Evolutionary conservation across 495 filamentous ascomycete genomes (phyloP).

Genomic region (Diplogelasinospora grovesii): DNA sequence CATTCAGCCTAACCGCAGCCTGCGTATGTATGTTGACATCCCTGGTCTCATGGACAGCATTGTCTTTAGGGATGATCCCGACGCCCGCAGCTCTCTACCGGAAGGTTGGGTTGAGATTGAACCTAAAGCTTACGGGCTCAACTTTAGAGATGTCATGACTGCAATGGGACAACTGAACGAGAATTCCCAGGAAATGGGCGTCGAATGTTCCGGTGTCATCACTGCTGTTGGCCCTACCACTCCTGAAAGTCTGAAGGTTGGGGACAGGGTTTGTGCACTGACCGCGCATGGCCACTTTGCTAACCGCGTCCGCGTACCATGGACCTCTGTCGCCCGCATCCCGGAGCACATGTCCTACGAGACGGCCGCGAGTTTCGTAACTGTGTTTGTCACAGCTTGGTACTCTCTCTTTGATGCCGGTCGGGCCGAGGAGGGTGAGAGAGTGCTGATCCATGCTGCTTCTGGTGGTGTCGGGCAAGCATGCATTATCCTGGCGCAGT

Average conservation of each 20-base stretch:
- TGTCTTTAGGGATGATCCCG: slow-evolving; percentile 27
- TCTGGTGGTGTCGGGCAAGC: slow-evolving; percentile 44
- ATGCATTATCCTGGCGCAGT: slow-evolving; percentile 41
- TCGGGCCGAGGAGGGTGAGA: slow-evolving; percentile 35
- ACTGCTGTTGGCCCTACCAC: slow-evolving; percentile 32
- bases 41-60: slow-evolving; percentile 37
- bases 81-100: not conserved
- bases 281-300: slow-evolving; percentile 25
- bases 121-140: slow-evolving; percentile 18
- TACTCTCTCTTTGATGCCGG: slow-evolving; percentile 24
- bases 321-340: not conserved
- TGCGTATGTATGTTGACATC: slow-evolving; percentile 15
- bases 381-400: slow-evolving; percentile 27
- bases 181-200: not conserved
- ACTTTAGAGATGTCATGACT: slow-evolving; percentile 21
- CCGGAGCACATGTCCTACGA: slow-evolving; percentile 25
- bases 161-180: slow-evolving; percentile 16
- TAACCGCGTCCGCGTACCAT: slow-evolving; percentile 13
- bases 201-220: slow-evolving; percentile 32
- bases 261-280: slow-evolving; percentile 10
- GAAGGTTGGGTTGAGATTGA: slow-evolving; percentile 7
- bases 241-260: too few relatives aligned
- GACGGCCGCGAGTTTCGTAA: slow-evolving; percentile 25
- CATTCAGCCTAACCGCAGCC: not conserved
- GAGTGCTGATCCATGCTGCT: slow-evolving; percentile 47